Evolutionary conservation across 257 asterid species (phyloP).

Genomic region (Verbena officinalis): DNA sequence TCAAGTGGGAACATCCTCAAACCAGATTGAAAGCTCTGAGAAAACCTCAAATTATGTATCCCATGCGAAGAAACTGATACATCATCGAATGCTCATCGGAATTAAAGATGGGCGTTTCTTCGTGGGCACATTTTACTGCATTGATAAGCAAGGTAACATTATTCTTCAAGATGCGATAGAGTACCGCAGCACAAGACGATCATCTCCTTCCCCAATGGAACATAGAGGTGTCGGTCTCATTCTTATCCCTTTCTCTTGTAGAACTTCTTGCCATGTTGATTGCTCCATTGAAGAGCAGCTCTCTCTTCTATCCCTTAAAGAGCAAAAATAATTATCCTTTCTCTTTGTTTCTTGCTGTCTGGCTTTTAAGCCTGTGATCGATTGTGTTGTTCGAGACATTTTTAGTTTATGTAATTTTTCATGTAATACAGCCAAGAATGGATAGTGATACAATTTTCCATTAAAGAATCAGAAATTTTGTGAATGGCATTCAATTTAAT

Average conservation of each 20-base stretch:
- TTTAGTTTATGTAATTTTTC: background rate
- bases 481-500: background rate
- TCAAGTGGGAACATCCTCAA: constrained; percentile 26
- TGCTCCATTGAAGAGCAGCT: constrained; percentile 75
- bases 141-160: constrained; percentile 92
- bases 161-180: constrained; percentile 91
- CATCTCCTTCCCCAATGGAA: constrained; percentile 84
- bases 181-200: constrained; percentile 77
- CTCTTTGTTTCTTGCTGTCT: background rate
- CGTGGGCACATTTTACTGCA: constrained; percentile 74
- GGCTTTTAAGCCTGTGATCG: background rate
- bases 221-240: constrained; percentile 85
- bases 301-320: constrained; percentile 55
- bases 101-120: constrained; percentile 87
- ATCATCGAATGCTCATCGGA: constrained; percentile 68
- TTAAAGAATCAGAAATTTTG: background rate
- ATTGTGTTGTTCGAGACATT: background rate
- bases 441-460: background rate
- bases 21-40: constrained; percentile 35
- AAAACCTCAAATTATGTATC: constrained; percentile 42
- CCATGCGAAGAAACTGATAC: constrained; percentile 64
- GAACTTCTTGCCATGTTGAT: constrained; percentile 75
- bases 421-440: background rate
- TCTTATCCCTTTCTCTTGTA: constrained; percentile 77
- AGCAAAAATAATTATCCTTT: constrained; percentile 27